phyloP scores from a whole-genome alignment of 768 basidiomycete genomes.

The Boletus vermiculosoides region DNA sequence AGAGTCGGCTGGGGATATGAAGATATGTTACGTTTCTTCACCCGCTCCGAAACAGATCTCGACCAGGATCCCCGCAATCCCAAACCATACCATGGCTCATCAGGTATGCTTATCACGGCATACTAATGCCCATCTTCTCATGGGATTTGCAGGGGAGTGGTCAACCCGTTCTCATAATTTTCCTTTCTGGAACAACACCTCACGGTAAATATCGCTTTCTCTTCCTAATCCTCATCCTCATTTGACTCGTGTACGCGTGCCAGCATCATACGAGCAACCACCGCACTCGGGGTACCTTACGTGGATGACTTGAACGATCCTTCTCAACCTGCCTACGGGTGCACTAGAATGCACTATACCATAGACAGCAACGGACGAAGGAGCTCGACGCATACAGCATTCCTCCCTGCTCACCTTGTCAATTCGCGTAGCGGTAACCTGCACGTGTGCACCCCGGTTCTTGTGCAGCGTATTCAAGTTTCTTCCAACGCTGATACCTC shows the following conservation, averaged over 20 bases:
- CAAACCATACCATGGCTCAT: neutral
- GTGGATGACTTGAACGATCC: neutral
- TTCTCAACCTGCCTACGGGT: neutral
- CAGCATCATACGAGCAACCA: neutral
- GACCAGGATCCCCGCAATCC: neutral
- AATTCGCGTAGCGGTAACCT: neutral
- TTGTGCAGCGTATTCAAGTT: neutral
- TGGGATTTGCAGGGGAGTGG: neutral
- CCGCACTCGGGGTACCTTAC: neutral
- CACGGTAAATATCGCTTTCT: neutral
- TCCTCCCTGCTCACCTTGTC: neutral
- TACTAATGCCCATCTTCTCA: neutral
- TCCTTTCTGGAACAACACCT: neutral
- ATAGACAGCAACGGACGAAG: neutral
- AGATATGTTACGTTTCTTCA: neutral
- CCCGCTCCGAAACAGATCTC: neutral
- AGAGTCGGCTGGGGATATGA: neutral
- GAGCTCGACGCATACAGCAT: neutral
- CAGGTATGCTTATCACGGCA: neutral
- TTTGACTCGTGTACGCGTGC: neutral
- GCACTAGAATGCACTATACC: neutral
- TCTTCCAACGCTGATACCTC: neutral
- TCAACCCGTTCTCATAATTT: neutral
- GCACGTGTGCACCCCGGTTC: neutral
- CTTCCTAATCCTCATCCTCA: neutral